Percentiles rank a stretch among this genome's conserved stretches.
Evolutionary conservation across 139 green algal species (phyloP).

Genomic region (Protoeuglena noctilucae): DNA sequence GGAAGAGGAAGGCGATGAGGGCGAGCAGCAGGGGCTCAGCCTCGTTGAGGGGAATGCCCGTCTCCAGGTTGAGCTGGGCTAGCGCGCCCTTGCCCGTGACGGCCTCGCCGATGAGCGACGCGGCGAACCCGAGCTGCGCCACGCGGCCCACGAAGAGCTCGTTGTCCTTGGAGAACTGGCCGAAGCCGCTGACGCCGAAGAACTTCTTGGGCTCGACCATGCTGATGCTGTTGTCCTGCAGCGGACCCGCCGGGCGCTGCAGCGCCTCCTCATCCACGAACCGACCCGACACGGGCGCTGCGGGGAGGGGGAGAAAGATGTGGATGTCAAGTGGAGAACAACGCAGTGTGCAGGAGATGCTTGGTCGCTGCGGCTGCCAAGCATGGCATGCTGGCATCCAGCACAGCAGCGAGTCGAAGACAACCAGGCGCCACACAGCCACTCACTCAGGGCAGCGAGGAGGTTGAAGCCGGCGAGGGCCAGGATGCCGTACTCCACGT

Average conservation of each 20-base stretch:
- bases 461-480: constrained; percentile 46
- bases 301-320: constrained; percentile 9
- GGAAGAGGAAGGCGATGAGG: constrained; percentile 39
- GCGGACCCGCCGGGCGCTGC: constrained; percentile 21
- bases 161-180: constrained; percentile 20
- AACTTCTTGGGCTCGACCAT: constrained; percentile 30
- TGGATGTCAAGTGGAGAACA: not conserved
- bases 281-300: constrained; percentile 11
- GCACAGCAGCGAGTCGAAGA: no score
- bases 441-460: constrained; percentile 30
- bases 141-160: constrained; percentile 67
- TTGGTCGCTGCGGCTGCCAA: no score
- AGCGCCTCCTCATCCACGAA: constrained; percentile 23
- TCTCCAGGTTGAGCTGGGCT: constrained; percentile 41
- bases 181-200: constrained; percentile 28
- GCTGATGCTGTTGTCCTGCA: constrained; percentile 43
- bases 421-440: no score
- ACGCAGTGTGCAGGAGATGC: not conserved
- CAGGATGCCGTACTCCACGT: constrained; percentile 38
- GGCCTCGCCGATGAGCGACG: constrained; percentile 47
- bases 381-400: constrained; percentile 30
- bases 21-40: constrained; percentile 41
- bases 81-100: constrained; percentile 56
- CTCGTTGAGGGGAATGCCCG: constrained; percentile 42
- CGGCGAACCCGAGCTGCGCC: constrained; percentile 62